These are phyloP conservation scores for Urostyla sp. DNA, from an alignment of 73 alveolate genomes.

Conservation along the genomic window DNA sequence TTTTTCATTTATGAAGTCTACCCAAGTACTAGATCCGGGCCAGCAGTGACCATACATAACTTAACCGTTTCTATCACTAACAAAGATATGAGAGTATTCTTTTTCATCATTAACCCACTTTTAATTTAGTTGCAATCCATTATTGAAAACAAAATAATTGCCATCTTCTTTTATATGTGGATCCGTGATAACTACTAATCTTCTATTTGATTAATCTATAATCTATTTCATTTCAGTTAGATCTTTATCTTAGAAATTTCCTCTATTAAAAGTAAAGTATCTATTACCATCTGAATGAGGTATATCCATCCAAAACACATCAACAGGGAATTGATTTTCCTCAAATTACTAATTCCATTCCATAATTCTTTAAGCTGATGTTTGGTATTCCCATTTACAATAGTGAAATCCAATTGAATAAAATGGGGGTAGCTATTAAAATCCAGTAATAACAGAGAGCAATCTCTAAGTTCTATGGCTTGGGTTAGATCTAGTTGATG, in stretches of 20 bases:
- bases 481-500: slow-evolving; percentile 4
- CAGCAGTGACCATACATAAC: slow-evolving; percentile 87
- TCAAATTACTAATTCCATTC: slow-evolving; percentile 70
- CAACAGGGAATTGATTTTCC: slow-evolving; percentile 70
- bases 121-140: slow-evolving; percentile 1
- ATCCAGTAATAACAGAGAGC: slow-evolving; percentile 76
- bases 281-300: slow-evolving; percentile 84
- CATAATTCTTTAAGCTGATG: slow-evolving; percentile 77
- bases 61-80: background rate
- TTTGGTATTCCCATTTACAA: slow-evolving; percentile 89
- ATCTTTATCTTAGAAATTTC: slow-evolving; percentile 66
- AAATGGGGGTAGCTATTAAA: slow-evolving; percentile 80
- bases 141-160: background rate
- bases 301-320: slow-evolving; percentile 83
- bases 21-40: slow-evolving; percentile 92
- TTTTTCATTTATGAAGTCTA: slow-evolving; percentile 80
- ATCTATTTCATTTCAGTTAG: slow-evolving; percentile 73
- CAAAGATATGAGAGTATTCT: slow-evolving; percentile 7
- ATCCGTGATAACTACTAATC: slow-evolving; percentile 87
- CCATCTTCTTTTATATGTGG: slow-evolving; percentile 88
- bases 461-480: slow-evolving; percentile 66
- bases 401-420: slow-evolving; percentile 91
- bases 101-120: background rate
- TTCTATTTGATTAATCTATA: slow-evolving; percentile 73
- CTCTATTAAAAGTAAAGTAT: slow-evolving; percentile 86